Percentiles rank a stretch among this genome's conserved stretches.
These are phyloP conservation scores for Rhynchosporium agropyri DNA, from an alignment of 2,329 filamentous ascomycete genomes.

Conservation along the genomic window DNA sequence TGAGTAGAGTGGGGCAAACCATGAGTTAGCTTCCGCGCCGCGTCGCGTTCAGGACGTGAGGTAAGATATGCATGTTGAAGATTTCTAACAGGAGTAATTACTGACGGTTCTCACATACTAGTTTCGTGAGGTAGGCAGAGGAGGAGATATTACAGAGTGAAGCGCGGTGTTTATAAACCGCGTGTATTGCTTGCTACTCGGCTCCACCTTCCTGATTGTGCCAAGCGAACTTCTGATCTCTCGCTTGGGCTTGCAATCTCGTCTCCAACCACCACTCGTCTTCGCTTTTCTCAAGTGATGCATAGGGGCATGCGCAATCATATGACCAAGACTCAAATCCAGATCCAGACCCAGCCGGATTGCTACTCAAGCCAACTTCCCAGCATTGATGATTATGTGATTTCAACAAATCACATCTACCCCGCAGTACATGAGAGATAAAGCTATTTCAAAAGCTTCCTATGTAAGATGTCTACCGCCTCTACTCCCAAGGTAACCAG, in stretches of 20 bases:
- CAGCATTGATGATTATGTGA: slow-evolving; percentile 8
- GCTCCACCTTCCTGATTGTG: slow-evolving; percentile 31
- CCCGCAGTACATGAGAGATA: slow-evolving; percentile 7
- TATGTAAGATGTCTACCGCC: slow-evolving; percentile 10
- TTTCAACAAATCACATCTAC: background rate
- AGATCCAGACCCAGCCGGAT: background rate
- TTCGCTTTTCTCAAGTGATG: background rate
- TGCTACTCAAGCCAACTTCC: slow-evolving; percentile 7
- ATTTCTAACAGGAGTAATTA: background rate
- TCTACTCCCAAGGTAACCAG: slow-evolving; percentile 2
- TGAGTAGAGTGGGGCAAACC: slow-evolving; percentile 1
- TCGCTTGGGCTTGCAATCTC: slow-evolving; percentile 4
- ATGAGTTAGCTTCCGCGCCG: slow-evolving; percentile 31
- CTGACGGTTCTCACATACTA: too few species aligned
- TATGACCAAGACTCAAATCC: slow-evolving; percentile 6
- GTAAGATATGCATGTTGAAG: slow-evolving; percentile 40
- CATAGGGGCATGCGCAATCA: slow-evolving; percentile 2
- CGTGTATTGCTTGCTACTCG: slow-evolving; percentile 25
- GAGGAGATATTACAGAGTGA: slow-evolving; percentile 15
- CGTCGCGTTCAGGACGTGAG: slow-evolving; percentile 42
- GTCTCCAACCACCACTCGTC: slow-evolving; percentile 9
- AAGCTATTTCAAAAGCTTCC: background rate
- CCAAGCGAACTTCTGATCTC: slow-evolving; percentile 5
- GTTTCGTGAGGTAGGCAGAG: background rate
- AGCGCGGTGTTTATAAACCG: background rate